These are phyloP conservation scores for Ustilago bromivora DNA, from an alignment of 1,284 basidiomycete genomes.

Conservation along the genomic window DNA sequence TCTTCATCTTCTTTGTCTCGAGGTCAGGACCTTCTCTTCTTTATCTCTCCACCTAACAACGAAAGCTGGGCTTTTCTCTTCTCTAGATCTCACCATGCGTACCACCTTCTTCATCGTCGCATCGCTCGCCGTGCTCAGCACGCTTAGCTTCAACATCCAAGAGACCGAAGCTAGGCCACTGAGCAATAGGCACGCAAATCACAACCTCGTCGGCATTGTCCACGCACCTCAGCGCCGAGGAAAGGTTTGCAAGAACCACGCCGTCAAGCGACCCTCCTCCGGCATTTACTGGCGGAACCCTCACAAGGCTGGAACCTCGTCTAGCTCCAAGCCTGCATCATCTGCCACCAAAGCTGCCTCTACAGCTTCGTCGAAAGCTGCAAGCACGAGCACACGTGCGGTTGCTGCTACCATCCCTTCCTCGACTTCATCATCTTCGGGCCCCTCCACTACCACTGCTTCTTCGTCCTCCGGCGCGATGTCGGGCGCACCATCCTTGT, in stretches of 20 bases:
- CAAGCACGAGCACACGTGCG: too few species aligned
- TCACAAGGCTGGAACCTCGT: constrained; percentile 8
- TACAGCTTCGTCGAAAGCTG: not conserved
- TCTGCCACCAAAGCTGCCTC: constrained; percentile 7
- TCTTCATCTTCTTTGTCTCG: constrained; percentile 7
- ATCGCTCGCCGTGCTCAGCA: constrained; percentile 40
- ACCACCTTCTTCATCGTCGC: constrained; percentile 33
- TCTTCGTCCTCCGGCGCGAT: constrained; percentile 13
- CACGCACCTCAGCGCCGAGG: constrained; percentile 14
- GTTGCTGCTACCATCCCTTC: constrained; percentile 4
- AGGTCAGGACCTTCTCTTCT: constrained; percentile 23
- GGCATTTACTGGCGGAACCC: too few species aligned
- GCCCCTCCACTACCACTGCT: constrained; percentile 14
- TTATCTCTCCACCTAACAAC: not conserved
- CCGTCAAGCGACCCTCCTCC: constrained; percentile 15
- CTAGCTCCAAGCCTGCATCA: not conserved
- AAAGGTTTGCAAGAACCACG: constrained; percentile 25
- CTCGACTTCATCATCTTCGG: constrained; percentile 7
- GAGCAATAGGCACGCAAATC: constrained; percentile 38
- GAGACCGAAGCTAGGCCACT: constrained; percentile 45
- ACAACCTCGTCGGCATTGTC: constrained; percentile 5
- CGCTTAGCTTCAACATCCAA: constrained; percentile 28
- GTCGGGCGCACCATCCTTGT: constrained; percentile 6
- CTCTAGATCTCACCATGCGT: constrained; percentile 25
- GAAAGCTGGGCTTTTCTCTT: constrained; percentile 20